These are phyloP conservation scores for Atkinsonella texensis DNA, from an alignment of 2,329 filamentous ascomycete species.

Conservation along the genomic window DNA sequence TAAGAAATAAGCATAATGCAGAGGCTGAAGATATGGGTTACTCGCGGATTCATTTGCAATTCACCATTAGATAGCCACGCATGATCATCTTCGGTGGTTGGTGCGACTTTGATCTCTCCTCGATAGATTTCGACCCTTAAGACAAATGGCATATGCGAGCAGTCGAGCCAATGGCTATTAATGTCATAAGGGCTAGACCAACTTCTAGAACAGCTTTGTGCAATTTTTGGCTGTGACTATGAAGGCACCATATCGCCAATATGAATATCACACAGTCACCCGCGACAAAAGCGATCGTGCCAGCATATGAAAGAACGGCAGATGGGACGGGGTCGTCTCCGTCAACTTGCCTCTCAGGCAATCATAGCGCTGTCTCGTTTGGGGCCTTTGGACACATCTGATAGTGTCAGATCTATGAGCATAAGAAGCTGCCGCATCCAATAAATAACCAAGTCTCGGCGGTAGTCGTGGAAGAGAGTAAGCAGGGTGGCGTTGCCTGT, in stretches of 20 bases:
- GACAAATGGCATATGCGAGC: slow-evolving; percentile 43
- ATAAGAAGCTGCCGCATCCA: slow-evolving; percentile 56
- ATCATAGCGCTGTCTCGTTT: slow-evolving; percentile 40
- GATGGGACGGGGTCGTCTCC: slow-evolving; percentile 25
- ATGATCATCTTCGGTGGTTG: slow-evolving; percentile 28
- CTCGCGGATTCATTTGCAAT: slow-evolving; percentile 18
- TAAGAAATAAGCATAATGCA: not conserved
- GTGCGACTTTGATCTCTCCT: slow-evolving; percentile 33
- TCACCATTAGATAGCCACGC: slow-evolving; percentile 29
- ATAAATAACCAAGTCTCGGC: slow-evolving; percentile 52
- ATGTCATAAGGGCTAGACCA: slow-evolving; percentile 42
- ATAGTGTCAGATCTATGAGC: slow-evolving; percentile 51
- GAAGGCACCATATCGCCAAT: slow-evolving; percentile 49
- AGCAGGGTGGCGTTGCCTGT: slow-evolving; percentile 54
- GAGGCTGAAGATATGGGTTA: slow-evolving; percentile 26
- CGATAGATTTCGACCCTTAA: slow-evolving; percentile 44
- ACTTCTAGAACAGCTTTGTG: slow-evolving; percentile 40
- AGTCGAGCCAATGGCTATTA: slow-evolving; percentile 46
- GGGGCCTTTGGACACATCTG: slow-evolving; percentile 39
- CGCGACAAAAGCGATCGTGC: slow-evolving; percentile 49
- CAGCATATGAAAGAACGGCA: slow-evolving; percentile 37
- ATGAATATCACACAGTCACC: slow-evolving; percentile 47
- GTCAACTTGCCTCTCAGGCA: slow-evolving; percentile 42
- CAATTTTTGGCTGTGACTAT: slow-evolving; percentile 40
- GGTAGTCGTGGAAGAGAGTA: slow-evolving; percentile 54